phyloP scores from a whole-genome alignment of 345 rosid species.

The Arabidopsis suecica region DNA sequence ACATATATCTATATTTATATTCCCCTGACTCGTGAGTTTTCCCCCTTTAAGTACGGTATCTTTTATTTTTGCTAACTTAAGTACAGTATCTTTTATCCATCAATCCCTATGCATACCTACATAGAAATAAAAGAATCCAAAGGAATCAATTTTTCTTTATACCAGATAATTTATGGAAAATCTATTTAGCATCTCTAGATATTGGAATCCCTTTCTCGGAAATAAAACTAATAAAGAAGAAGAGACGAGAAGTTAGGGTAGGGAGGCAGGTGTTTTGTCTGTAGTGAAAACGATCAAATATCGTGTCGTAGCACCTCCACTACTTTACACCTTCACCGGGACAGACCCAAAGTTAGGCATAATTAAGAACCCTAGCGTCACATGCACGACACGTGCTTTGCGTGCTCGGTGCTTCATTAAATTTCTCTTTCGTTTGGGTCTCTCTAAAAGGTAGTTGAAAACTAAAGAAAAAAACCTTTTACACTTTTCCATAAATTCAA shows the following conservation, averaged over 20 bases:
- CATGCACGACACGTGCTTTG: slow-evolving; percentile 32
- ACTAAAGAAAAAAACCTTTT: not conserved
- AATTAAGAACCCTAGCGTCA: slow-evolving; percentile 13
- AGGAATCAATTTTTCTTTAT: slow-evolving; percentile 28
- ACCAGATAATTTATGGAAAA: not conserved
- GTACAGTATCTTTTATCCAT: slow-evolving; percentile 29
- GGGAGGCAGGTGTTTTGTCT: slow-evolving; percentile 36
- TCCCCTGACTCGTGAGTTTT: slow-evolving; percentile 27
- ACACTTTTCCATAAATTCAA: not conserved
- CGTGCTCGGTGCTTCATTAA: slow-evolving; percentile 18
- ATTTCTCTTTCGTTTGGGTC: not conserved
- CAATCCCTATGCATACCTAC: slow-evolving; percentile 33
- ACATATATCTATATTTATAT: not conserved
- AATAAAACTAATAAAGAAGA: slow-evolving; percentile 12
- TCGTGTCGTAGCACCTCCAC: slow-evolving; percentile 46
- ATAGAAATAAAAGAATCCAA: slow-evolving; percentile 31
- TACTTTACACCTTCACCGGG: slow-evolving; percentile 42
- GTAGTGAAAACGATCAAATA: slow-evolving; percentile 25
- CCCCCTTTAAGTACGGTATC: slow-evolving; percentile 3
- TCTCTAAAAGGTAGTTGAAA: not conserved
- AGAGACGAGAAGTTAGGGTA: slow-evolving; percentile 25
- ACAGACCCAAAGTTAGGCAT: slow-evolving; percentile 23
- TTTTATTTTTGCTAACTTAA: slow-evolving; percentile 15
- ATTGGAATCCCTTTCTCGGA: not conserved
- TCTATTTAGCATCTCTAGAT: slow-evolving; percentile 24